Evolutionary conservation across 1,139 yeast genomes (phyloP).

Genomic region (Yamadazyma diddensiae): DNA sequence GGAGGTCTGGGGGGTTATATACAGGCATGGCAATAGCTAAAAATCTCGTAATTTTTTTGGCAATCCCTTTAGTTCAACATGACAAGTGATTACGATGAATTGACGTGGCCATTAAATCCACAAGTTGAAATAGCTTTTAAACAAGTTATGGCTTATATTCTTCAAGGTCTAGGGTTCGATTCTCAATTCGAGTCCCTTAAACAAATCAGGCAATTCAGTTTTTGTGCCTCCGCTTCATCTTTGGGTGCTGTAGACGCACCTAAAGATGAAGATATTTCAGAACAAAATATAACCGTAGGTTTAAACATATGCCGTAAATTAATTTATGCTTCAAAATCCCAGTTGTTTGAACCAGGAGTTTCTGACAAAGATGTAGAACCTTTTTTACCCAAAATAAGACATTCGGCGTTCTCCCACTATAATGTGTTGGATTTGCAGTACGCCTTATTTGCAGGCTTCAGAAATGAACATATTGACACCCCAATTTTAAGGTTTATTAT

Average conservation of each 20-base stretch:
- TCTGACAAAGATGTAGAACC: slow-evolving; percentile 4
- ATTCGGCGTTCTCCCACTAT: slow-evolving; percentile 5
- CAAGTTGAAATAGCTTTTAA: slow-evolving; percentile 55
- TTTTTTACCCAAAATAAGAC: slow-evolving; percentile 5
- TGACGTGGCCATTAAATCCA: slow-evolving; percentile 30
- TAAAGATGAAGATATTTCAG: slow-evolving; percentile 7
- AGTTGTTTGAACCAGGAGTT: slow-evolving; percentile 5
- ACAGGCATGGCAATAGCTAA: no score
- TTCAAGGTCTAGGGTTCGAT: slow-evolving; percentile 60
- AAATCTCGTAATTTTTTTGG: no score
- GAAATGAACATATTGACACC: slow-evolving; percentile 72
- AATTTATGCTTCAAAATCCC: slow-evolving; percentile 1
- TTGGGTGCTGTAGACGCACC: slow-evolving; percentile 12
- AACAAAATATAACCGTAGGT: slow-evolving; percentile 13
- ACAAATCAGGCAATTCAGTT: slow-evolving; percentile 3
- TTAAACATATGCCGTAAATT: slow-evolving; percentile 7
- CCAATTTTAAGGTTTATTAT: slow-evolving; percentile 61
- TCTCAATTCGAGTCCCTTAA: slow-evolving; percentile 30
- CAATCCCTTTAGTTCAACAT: no score
- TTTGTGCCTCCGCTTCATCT: slow-evolving; percentile 5
- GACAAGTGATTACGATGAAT: no score
- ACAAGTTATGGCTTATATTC: slow-evolving; percentile 69
- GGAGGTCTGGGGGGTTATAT: neutral
- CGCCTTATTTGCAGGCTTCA: slow-evolving; percentile 52
- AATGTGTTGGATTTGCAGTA: slow-evolving; percentile 7